A percentile compares a stretch with the other conserved stretches of the same genome.
Evolutionary conservation across 257 asterid genomes (phyloP).

Genomic region (Forsythia viridissima): DNA sequence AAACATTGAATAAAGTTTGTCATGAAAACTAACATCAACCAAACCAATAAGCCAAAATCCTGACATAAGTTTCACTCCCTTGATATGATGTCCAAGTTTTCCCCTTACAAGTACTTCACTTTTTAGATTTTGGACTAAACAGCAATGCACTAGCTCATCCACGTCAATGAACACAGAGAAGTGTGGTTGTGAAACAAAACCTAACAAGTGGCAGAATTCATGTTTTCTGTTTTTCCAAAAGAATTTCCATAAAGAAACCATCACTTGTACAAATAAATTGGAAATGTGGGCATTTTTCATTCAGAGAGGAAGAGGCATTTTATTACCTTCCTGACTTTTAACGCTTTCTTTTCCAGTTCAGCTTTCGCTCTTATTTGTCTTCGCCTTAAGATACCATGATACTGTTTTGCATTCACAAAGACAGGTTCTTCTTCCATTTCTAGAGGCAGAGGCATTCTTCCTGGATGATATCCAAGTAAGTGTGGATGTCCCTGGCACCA

Average conservation of each 20-base stretch:
- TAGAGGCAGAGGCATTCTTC: conserved; percentile 77
- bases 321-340: conserved; percentile 66
- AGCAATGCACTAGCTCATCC: background rate
- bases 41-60: conserved; percentile 1
- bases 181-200: conserved; percentile 1
- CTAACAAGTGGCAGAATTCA: background rate
- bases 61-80: background rate
- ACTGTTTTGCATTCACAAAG: conserved; percentile 79
- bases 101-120: conserved; percentile 9
- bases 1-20: background rate
- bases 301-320: background rate
- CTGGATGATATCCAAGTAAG: conserved; percentile 57
- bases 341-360: conserved; percentile 65
- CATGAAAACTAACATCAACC: conserved; percentile 2
- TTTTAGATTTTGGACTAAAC: background rate
- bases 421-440: conserved; percentile 89
- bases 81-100: background rate
- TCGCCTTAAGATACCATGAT: conserved; percentile 76
- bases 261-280: background rate
- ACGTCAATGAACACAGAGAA: conserved; percentile 1
- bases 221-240: background rate
- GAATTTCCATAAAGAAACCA: background rate
- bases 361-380: conserved; percentile 80
- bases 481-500: conserved; percentile 63
- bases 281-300: background rate